Base-by-base conservation (phyloP, 208 protist species). In the Wallacemonas sp. region DNA sequence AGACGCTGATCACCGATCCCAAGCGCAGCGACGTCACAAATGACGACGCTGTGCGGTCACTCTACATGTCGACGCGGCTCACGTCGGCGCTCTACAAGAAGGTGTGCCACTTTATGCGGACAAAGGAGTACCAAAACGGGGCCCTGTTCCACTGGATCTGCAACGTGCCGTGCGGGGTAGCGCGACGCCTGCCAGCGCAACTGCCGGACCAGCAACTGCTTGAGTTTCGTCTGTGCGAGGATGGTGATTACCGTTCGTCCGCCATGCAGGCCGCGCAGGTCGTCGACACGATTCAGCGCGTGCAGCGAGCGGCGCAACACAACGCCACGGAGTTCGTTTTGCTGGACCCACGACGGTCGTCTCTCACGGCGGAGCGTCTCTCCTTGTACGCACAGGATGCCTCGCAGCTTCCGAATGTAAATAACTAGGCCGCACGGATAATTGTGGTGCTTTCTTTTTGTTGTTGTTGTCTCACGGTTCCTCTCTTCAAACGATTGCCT, bases 91-190 rank as follows among this genome's bases (percentile, higher is more conserved):
- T 58, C 6, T 21, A 58, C 52, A 58, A 33, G 52, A 58, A 33
- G 17, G 19, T 58, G 29, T 11, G 5, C 11, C 52, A 58, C 29
- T 39, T 58, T 3, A 27, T 58, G 6, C 52, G 52, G 3, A 27
- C 30, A 3, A 58, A 58, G 32, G 52, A 58, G 1, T 38, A 58
- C 30, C n/a, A 58, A 0, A 58, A 58, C 29, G 52, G 52, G 6
- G 52, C 52, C 29, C 32, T 58, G 30, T 58, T 58, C 21, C 52
- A 58, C 30, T 58, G 52, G 52, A 41, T 58, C n/a, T 58, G 52
- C 32, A 58, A 58, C 30, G 52, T 58, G 12, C 52, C 52, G 29
- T 58, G 52, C 30, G 32, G 6, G 12, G 5, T 8, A 21, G 52
- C 52, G 52, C 52, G 52, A 9, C 52, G 52, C 4, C 19, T 58